A percentile compares a stretch with the other conserved stretches of the same genome.
Conservation (phyloP, 345 rosid genomes). For the Chamaenerion angustifolium region DNA sequence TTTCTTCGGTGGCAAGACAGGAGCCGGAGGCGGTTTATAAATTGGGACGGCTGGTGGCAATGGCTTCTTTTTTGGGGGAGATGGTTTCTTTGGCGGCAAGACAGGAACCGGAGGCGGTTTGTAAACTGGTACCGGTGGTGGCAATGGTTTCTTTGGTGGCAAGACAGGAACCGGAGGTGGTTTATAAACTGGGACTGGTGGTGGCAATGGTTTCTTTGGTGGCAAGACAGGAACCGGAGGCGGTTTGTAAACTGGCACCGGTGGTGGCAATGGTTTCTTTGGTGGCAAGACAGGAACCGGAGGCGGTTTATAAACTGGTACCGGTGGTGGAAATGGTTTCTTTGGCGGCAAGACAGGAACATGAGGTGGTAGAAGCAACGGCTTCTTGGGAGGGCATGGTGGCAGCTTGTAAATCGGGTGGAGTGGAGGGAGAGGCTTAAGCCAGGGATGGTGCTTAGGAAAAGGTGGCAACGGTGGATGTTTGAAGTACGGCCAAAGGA, state of each 20-base stretch:
- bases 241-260: neutral
- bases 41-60: constrained; percentile 3
- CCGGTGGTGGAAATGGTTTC: constrained; percentile 1
- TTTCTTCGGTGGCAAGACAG: no score
- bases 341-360: no score
- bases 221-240: constrained; percentile 2
- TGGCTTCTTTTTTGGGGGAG: neutral
- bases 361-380: constrained; percentile 13
- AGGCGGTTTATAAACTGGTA: neutral
- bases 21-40: constrained; percentile 1
- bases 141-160: neutral
- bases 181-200: neutral
- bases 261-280: neutral
- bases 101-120: constrained; percentile 8
- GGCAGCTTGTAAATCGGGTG: constrained; percentile 11
- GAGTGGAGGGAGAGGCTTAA: constrained; percentile 8
- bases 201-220: neutral
- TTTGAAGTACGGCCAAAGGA: constrained; percentile 35
- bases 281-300: neutral
- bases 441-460: constrained; percentile 14
- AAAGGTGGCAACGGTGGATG: constrained; percentile 20
- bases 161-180: constrained; percentile 1
- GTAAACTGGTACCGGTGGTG: constrained; percentile 7
- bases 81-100: neutral
- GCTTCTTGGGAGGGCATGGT: constrained; percentile 1